Conservation (phyloP, 2,329 filamentous ascomycete genomes). For the Fusarium continuum region DNA sequence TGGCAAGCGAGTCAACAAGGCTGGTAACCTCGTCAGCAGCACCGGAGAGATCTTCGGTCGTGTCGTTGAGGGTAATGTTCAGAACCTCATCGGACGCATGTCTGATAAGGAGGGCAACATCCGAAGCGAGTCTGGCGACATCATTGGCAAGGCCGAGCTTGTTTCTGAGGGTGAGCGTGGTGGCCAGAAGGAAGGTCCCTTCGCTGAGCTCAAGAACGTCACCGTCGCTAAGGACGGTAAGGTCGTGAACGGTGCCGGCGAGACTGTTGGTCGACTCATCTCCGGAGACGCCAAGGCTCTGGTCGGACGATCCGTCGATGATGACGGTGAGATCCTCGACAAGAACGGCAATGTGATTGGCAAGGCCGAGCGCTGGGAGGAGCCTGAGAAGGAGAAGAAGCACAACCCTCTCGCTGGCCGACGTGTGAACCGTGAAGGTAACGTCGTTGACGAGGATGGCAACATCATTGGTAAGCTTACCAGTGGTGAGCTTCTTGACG, state of each 20-base stretch:
- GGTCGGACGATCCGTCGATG: constrained; percentile 77
- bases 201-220: constrained; percentile 71
- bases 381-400: constrained; percentile 62
- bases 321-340: constrained; percentile 84
- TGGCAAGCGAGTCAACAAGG: constrained; percentile 77
- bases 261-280: constrained; percentile 75
- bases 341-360: constrained; percentile 72
- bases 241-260: constrained; percentile 71
- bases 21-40: constrained; percentile 68
- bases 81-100: constrained; percentile 72
- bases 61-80: constrained; percentile 72
- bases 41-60: constrained; percentile 68
- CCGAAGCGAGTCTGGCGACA: constrained; percentile 75
- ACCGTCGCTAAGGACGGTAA: constrained; percentile 75
- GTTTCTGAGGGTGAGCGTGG: constrained; percentile 73
- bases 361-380: constrained; percentile 68
- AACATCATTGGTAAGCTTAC: constrained; percentile 73
- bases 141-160: constrained; percentile 73
- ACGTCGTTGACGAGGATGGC: constrained; percentile 66
- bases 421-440: constrained; percentile 66
- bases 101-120: constrained; percentile 77
- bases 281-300: constrained; percentile 77
- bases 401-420: constrained; percentile 63
- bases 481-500: constrained; percentile 71
- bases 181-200: constrained; percentile 71